Conservation (phyloP, 2,329 filamentous ascomycete species). For the Cyphellophora europaea region DNA sequence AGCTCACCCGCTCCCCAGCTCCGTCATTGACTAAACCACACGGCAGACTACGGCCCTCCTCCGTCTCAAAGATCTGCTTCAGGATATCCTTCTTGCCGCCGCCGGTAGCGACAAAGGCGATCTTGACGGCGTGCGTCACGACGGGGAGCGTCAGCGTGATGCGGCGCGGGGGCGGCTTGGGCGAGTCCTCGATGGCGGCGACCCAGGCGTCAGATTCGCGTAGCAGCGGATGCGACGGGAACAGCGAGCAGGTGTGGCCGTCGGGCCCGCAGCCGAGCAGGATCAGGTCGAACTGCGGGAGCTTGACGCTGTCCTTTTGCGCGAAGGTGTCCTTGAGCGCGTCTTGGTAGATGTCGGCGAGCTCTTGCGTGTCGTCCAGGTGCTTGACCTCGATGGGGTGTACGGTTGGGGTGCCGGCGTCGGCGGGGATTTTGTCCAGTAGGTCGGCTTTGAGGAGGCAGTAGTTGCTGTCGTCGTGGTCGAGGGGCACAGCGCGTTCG, state of each 20-base stretch:
- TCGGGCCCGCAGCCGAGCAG: slow-evolving; percentile 91
- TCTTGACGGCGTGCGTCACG: slow-evolving; percentile 72
- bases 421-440: slow-evolving; percentile 72
- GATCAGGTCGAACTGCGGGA: slow-evolving; percentile 90
- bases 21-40: slow-evolving; percentile 81
- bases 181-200: slow-evolving; percentile 80
- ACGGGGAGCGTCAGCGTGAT: slow-evolving; percentile 92
- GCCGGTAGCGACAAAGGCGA: slow-evolving; percentile 88
- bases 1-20: slow-evolving; percentile 77
- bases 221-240: slow-evolving; percentile 79
- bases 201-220: slow-evolving; percentile 88
- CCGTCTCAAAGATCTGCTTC: slow-evolving; percentile 79
- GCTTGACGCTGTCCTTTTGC: slow-evolving; percentile 81
- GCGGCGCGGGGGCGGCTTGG: slow-evolving; percentile 82
- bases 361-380: slow-evolving; percentile 71
- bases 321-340: slow-evolving; percentile 78
- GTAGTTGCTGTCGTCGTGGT: slow-evolving; percentile 93
- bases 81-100: slow-evolving; percentile 82
- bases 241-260: slow-evolving; percentile 93
- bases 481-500: slow-evolving; percentile 85
- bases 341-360: slow-evolving; percentile 91
- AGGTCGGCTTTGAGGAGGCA: slow-evolving; percentile 76
- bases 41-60: slow-evolving; percentile 64
- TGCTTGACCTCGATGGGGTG: slow-evolving; percentile 65
- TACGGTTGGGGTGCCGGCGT: slow-evolving; percentile 58